A percentile compares a stretch with the other conserved stretches of the same genome.
Conservation (phyloP, 148 eudicot genomes). For the Talinum fruticosum region DNA sequence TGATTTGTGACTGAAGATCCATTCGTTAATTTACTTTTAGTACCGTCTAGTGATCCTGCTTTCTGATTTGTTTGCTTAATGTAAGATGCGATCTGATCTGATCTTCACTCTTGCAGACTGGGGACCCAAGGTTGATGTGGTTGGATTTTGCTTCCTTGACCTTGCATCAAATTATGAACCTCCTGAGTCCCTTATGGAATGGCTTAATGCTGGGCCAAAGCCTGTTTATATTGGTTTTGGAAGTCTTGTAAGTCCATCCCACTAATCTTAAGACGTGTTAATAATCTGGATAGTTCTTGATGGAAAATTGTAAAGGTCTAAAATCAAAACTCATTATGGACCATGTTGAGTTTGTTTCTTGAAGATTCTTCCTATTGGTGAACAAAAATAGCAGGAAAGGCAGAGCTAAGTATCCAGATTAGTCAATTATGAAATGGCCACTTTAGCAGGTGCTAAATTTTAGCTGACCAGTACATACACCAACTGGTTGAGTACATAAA, state of each 20-base stretch:
- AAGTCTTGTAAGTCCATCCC: conserved; percentile 80
- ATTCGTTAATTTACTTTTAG: background rate
- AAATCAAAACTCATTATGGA: background rate
- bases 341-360: background rate
- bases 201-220: conserved; percentile 74
- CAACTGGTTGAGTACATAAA: too few species aligned
- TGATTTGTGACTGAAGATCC: background rate
- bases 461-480: too few species aligned
- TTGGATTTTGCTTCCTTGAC: conserved; percentile 98
- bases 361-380: background rate
- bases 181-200: conserved; percentile 71
- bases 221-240: conserved; percentile 97
- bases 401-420: too few species aligned
- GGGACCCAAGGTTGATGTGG: conserved; percentile 96
- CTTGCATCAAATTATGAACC: conserved; percentile 96
- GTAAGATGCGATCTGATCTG: conserved; percentile 11
- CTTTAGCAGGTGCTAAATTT: too few species aligned
- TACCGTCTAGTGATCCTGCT: too few species aligned
- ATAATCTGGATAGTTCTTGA: background rate
- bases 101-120: conserved; percentile 61
- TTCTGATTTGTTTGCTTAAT: background rate
- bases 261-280: background rate
- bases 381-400: too few species aligned
- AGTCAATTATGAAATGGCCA: too few species aligned
- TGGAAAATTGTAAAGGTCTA: background rate